phyloP scores from a whole-genome alignment of 352 stramenopile genomes.

The Pythium volutum region DNA sequence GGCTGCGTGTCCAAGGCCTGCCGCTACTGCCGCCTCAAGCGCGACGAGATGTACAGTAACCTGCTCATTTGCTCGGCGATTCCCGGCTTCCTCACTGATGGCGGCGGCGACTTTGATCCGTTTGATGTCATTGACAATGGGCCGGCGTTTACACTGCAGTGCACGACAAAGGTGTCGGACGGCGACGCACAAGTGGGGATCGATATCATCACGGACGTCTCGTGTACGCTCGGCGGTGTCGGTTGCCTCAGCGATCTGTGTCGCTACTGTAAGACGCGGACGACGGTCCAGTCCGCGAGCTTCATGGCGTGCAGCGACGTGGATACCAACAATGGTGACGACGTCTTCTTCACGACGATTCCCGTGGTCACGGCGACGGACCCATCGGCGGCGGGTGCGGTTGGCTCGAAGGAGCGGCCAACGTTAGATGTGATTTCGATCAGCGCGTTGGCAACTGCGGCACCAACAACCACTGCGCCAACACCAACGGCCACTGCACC shows the following conservation, averaged over 20 bases:
- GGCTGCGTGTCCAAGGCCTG: slow-evolving; percentile 1
- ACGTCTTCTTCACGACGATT: slow-evolving; percentile 2
- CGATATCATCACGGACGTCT: slow-evolving; percentile 11
- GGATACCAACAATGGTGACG: slow-evolving; percentile 2
- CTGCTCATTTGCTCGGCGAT: not conserved
- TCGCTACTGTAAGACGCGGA: slow-evolving; percentile 20
- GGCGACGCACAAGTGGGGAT: slow-evolving; percentile 24
- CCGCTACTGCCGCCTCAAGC: slow-evolving; percentile 5
- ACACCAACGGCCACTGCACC: not conserved
- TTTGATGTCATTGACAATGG: not conserved
- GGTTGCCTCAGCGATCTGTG: slow-evolving; percentile 26
- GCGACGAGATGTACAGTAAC: not conserved
- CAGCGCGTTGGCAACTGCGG: not conserved
- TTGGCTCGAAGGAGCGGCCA: not conserved
- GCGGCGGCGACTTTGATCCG: not conserved
- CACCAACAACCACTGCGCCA: not conserved
- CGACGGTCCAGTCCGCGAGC: slow-evolving; percentile 16
- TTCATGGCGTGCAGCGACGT: slow-evolving; percentile 13
- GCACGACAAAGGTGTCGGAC: not conserved
- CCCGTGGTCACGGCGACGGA: not conserved
- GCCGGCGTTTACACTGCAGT: slow-evolving; percentile 1
- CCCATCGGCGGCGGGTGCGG: not conserved
- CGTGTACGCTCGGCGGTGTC: slow-evolving; percentile 22
- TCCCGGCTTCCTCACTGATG: not conserved
- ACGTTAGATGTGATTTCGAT: not conserved